Evolutionary conservation across 2,329 filamentous ascomycete genomes (phyloP), one percentile per base, ranked within the genome.

Genomic region (Sporothrix globosa): DNA sequence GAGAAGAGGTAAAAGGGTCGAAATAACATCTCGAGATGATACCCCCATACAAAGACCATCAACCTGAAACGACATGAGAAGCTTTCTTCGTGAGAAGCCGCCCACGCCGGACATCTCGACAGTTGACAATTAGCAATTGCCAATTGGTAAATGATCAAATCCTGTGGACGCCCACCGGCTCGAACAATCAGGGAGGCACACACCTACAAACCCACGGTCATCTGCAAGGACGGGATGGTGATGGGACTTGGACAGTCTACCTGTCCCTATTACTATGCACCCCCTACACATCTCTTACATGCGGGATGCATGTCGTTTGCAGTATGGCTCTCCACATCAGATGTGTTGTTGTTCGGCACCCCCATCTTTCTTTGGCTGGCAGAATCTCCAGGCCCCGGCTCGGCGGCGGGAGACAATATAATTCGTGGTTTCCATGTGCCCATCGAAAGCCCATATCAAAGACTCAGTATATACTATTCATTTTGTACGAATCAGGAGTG

Each of bases 71-170:
- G 58, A 63, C 39, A 10, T 24, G 58, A 39, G 24, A 39, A 10
- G 21, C 58, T 17, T 63, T 34, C 58, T 46, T 63, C 56, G 30
- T 60, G 30, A 54, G 34, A n/a, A 10, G 11, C 30, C 46, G 66
- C 67, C 21, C 48, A 39, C 56, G 19, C 30, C n/a, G 41, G 14
- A 54, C 44, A 48, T 48, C 44, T 14, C 13, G 24, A 24, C 21
- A 21, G n/a, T 52, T 69, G 54, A 53, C 67, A 69, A 52, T 52
- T 53, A 63, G 27, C 56, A 69, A 69, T 69, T 69, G 67, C 19
- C 53, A 63, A 69, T 69, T 19, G 66, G 34, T 30, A 56, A 68
- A 27, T 10, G 24, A 50, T n/a, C 34, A 39, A 46, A 65, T 65
- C 44, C 60, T 41, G 44, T 41, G 44, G 24, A 44, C 44, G 61